Percentiles rank a stretch among this genome's conserved stretches.
Evolutionary conservation across 768 basidiomycete species (phyloP).

Genomic region (Fibroporia radiculosa): DNA sequence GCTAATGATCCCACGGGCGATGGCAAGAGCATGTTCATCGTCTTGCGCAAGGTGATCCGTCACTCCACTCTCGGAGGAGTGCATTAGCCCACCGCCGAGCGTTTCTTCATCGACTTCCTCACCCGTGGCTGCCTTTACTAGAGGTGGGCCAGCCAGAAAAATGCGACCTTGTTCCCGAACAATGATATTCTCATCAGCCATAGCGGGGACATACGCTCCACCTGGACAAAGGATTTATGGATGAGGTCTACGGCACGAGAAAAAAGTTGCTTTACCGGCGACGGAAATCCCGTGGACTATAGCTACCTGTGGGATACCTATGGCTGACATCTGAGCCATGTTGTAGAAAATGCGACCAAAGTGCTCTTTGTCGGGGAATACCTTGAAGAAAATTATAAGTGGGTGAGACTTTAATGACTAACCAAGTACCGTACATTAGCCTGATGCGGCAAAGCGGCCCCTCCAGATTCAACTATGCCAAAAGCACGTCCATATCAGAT

Average conservation of each 20-base stretch:
- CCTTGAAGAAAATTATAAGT: conserved; percentile 25
- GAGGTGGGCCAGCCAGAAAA: conserved; percentile 89
- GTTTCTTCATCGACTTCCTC: conserved; percentile 91
- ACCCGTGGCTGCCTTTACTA: conserved; percentile 92
- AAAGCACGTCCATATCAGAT: neutral
- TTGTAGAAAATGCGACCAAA: conserved; percentile 98
- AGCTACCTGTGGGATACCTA: conserved; percentile 86
- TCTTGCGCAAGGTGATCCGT: conserved; percentile 82
- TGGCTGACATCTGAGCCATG: conserved; percentile 93
- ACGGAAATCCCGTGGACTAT: conserved; percentile 94
- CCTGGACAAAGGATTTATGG: conserved; percentile 31
- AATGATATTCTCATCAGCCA: conserved; percentile 93
- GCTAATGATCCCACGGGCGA: conserved; percentile 70
- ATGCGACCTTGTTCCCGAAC: conserved; percentile 89
- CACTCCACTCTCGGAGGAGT: conserved; percentile 85
- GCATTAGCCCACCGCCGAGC: conserved; percentile 86
- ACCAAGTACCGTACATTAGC: conserved; percentile 51
- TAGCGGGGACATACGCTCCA: conserved; percentile 92
- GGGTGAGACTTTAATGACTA: neutral
- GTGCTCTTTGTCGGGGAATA: conserved; percentile 92
- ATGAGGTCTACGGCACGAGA: too few species aligned
- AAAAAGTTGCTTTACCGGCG: conserved; percentile 41
- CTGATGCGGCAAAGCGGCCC: conserved; percentile 87
- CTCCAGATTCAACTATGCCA: conserved; percentile 79
- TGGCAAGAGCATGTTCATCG: conserved; percentile 78